Evolutionary conservation across 1,139 yeast species (phyloP).

Genomic region (Taphrina pruni): DNA sequence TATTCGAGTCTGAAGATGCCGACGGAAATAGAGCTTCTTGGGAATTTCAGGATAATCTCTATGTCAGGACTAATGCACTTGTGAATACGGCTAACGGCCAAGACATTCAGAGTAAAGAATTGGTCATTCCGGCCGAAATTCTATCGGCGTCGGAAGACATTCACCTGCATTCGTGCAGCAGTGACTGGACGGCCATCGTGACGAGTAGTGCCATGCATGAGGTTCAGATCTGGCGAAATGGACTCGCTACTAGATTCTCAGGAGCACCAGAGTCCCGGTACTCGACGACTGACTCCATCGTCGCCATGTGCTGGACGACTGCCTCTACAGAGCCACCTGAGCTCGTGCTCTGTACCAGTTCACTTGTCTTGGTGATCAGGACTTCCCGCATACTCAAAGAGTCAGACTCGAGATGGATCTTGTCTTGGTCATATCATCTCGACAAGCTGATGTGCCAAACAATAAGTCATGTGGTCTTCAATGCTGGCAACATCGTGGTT

Average conservation of each 20-base stretch:
- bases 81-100: background rate
- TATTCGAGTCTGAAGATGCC: background rate
- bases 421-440: slow-evolving; percentile 1
- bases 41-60: background rate
- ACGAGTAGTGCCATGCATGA: background rate
- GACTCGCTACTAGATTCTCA: slow-evolving; percentile 1
- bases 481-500: background rate
- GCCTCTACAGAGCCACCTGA: background rate
- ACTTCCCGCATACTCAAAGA: background rate
- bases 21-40: background rate
- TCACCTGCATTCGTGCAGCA: background rate
- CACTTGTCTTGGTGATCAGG: background rate
- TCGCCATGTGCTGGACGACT: background rate
- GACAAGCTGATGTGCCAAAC: background rate
- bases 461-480: background rate
- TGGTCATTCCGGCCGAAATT: background rate
- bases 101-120: background rate
- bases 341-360: background rate
- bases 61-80: background rate
- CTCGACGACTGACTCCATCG: background rate
- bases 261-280: slow-evolving; percentile 9
- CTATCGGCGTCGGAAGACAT: background rate
- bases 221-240: slow-evolving; percentile 21
- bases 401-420: background rate
- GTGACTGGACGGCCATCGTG: slow-evolving; percentile 8